phyloP scores from a whole-genome alignment of 2,329 filamentous ascomycete genomes.

The Aspergillus carbonarius region DNA sequence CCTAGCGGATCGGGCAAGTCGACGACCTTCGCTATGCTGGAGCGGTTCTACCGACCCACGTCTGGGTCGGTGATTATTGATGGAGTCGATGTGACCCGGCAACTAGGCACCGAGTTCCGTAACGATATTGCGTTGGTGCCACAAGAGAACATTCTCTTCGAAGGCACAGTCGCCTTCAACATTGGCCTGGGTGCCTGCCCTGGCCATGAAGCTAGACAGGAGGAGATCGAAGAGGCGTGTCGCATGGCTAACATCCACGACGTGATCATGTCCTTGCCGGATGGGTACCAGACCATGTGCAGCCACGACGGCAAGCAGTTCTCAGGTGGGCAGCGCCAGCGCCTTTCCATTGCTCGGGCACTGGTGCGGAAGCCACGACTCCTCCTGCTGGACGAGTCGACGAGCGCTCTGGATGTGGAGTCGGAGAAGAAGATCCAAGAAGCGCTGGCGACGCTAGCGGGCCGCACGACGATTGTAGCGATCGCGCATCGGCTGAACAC shows the following conservation, averaged over 20 bases:
- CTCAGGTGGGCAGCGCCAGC: conserved; percentile 59
- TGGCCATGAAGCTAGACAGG: conserved; percentile 54
- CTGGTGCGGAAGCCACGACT: conserved; percentile 55
- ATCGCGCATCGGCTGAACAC: conserved; percentile 45
- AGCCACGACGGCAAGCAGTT: conserved; percentile 56
- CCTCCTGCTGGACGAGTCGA: conserved; percentile 61
- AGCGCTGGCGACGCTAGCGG: conserved; percentile 34
- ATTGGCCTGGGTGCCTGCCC: conserved; percentile 50
- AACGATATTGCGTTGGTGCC: conserved; percentile 49
- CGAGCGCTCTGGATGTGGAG: conserved; percentile 57
- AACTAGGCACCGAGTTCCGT: conserved; percentile 41
- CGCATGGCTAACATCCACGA: conserved; percentile 70
- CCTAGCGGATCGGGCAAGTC: conserved; percentile 67
- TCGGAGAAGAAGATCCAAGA: conserved; percentile 51
- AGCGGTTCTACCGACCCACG: conserved; percentile 55
- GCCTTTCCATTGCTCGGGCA: conserved; percentile 59
- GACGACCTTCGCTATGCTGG: conserved; percentile 58
- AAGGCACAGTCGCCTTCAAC: conserved; percentile 51
- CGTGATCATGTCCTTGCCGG: conserved; percentile 60
- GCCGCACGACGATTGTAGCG: conserved; percentile 40
- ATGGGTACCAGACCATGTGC: conserved; percentile 64
- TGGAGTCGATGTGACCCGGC: conserved; percentile 47
- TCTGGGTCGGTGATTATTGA: conserved; percentile 55
- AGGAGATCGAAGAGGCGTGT: conserved; percentile 66
- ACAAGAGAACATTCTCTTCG: conserved; percentile 50